Evolutionary conservation across 1,139 yeast genomes (phyloP).

Genomic region (Lipomyces yarrowii): DNA sequence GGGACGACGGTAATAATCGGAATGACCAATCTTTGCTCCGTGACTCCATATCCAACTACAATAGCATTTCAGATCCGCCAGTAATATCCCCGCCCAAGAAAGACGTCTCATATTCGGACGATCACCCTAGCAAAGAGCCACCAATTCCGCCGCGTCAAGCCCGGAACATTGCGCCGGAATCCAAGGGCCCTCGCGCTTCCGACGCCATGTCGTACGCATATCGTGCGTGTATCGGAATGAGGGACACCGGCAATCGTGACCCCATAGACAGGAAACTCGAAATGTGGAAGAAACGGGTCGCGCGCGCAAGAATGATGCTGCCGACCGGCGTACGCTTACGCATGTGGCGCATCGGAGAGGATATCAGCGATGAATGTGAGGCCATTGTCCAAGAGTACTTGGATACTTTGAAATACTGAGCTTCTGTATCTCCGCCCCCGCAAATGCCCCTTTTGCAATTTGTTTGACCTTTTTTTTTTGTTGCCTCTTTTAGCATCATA

Average conservation of each 20-base stretch:
- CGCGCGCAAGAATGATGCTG: constrained; percentile 41
- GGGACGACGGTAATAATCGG: neutral
- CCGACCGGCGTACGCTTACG: constrained; percentile 40
- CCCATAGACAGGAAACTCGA: constrained; percentile 47
- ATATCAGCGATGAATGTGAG: constrained; percentile 38
- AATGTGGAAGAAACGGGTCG: constrained; percentile 49
- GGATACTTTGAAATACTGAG: constrained; percentile 10
- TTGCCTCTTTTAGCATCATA: constrained; percentile 1
- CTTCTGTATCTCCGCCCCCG: too few species aligned
- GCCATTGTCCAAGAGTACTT: constrained; percentile 25
- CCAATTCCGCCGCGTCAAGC: constrained; percentile 24
- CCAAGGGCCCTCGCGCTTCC: constrained; percentile 8
- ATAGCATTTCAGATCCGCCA: neutral
- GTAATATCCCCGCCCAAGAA: neutral
- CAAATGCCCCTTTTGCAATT: too few species aligned
- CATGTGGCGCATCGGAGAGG: constrained; percentile 45
- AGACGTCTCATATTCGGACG: constrained; percentile 1
- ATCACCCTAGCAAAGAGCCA: neutral
- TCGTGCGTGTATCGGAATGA: constrained; percentile 21
- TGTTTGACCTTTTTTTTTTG: neutral
- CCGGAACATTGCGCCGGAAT: constrained; percentile 15
- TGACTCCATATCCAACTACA: neutral
- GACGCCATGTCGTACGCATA: constrained; percentile 24
- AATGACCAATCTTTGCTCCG: neutral
- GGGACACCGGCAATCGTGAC: neutral